Base-by-base conservation (phyloP, 1,284 basidiomycete species). In the Sanghuangporus baumii region DNA sequence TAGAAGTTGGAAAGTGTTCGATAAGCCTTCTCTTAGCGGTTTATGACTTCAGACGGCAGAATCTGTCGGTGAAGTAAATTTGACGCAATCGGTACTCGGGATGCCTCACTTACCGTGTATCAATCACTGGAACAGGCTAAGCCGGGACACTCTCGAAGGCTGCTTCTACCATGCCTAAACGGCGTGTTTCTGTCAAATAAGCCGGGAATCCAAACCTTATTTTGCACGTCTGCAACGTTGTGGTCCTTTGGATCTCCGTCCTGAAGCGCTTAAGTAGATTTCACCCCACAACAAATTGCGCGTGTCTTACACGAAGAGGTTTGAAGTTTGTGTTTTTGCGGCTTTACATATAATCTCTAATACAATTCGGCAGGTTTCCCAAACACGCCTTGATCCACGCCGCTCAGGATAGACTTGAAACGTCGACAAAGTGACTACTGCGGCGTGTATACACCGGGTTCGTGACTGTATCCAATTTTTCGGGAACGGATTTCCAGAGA, bases 321-420 rank as follows among this genome's bases (percentile, higher is more conserved):
- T 34, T 26, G 12, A 23, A 3, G 31, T 23, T 36, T 14, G 12
- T 52, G 23, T 34, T 41, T 48, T 48, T 20, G 18, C 47, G 51
- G 51, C 12, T 26, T 52, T 52, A 54, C 52, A 54, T 54, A 54
- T 37, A 46, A 7, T 12, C 18, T 5, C 52, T 37, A 54, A 54
- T 54, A 54, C 4, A 54, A 34, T 37, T 54, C 16, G 52, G 18
- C 52, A 37, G 52, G 6, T 54, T 54, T 54, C 52, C 34, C 52
- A 54, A 34, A 54, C 52, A 54, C 31, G 52, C 52, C 23, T 54
- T 54, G 52, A 54, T 54, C 6, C 52, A 54, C 52, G 52, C 34
- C 20, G 26, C 52, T 12, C 31, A 36, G 36, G n/a, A 16, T 37
- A 16, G 52, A 31, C 11, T 18, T 37, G 52, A 54, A 54, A 54